Evolutionary conservation across 2,329 filamentous ascomycete species (phyloP).

Genomic region (Botrytis sinoallii): DNA sequence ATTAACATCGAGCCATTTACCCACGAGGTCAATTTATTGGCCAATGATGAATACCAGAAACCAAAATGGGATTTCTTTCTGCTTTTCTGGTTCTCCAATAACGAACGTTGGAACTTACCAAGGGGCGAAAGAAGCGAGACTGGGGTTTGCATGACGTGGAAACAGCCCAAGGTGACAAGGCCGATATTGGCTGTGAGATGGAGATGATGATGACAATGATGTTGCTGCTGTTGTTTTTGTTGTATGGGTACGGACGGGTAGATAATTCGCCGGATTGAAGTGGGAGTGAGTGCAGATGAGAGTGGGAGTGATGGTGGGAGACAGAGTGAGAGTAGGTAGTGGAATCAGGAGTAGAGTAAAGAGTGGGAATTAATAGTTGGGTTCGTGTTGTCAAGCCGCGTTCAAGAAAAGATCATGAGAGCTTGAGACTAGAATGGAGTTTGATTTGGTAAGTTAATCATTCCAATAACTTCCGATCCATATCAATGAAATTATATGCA

Average conservation of each 20-base stretch:
- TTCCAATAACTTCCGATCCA: background rate
- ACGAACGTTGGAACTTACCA: slow-evolving; percentile 30
- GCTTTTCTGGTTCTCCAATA: background rate
- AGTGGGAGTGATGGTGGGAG: background rate
- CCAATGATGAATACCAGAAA: slow-evolving; percentile 5
- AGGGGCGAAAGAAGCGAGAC: slow-evolving; percentile 28
- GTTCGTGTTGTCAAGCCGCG: background rate
- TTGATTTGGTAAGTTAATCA: background rate
- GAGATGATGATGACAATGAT: background rate
- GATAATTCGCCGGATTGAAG: background rate
- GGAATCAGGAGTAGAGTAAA: background rate
- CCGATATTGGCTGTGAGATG: background rate
- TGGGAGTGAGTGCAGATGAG: background rate
- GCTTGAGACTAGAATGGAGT: background rate
- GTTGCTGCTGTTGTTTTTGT: background rate
- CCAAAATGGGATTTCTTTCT: background rate
- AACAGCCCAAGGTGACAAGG: slow-evolving; percentile 3
- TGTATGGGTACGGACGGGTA: background rate
- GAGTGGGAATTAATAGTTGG: background rate
- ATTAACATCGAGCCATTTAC: slow-evolving; percentile 22
- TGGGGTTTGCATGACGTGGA: slow-evolving; percentile 32
- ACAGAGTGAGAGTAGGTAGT: background rate
- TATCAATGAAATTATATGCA: background rate
- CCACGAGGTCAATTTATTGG: slow-evolving; percentile 27
- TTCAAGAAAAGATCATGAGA: background rate